Conservation (phyloP, 345 rosid genomes). For the Eucalyptus viminalis region DNA sequence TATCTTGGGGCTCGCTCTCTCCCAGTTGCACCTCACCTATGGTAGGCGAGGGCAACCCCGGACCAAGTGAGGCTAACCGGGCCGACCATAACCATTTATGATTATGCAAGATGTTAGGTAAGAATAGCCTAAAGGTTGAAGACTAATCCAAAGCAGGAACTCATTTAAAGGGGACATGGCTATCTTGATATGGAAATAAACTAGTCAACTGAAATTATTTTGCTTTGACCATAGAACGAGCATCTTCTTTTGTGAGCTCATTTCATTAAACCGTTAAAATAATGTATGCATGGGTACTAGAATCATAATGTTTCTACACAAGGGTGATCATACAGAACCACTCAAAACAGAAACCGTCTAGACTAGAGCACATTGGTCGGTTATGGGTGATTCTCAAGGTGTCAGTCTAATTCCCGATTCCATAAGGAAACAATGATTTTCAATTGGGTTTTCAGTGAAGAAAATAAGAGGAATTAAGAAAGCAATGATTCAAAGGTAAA, state of each 20-base stretch:
- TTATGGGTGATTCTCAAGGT: too few species aligned
- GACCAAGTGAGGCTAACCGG: fast-evolving
- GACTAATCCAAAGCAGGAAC: neutral
- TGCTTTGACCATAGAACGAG: neutral
- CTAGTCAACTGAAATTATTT: neutral
- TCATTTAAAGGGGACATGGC: neutral
- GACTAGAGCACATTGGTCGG: fast-evolving
- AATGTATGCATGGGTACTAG: neutral
- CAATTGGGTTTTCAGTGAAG: too few species aligned
- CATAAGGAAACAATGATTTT: too few species aligned
- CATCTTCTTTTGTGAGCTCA: neutral
- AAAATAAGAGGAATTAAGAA: too few species aligned
- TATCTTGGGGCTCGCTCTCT: too few species aligned
- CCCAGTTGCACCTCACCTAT: too few species aligned
- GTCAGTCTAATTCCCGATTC: fast-evolving
- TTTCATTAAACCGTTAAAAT: neutral
- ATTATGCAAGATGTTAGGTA: neutral
- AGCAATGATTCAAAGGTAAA: too few species aligned
- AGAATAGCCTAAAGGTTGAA: neutral
- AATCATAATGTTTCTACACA: neutral
- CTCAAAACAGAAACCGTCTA: too few species aligned
- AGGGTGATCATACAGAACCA: too few species aligned
- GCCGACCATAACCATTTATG: neutral
- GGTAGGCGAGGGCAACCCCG: fast-evolving
- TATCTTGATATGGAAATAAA: neutral